phyloP scores from a whole-genome alignment of 1,284 basidiomycete genomes.

The Apiotrichum brassicae region DNA sequence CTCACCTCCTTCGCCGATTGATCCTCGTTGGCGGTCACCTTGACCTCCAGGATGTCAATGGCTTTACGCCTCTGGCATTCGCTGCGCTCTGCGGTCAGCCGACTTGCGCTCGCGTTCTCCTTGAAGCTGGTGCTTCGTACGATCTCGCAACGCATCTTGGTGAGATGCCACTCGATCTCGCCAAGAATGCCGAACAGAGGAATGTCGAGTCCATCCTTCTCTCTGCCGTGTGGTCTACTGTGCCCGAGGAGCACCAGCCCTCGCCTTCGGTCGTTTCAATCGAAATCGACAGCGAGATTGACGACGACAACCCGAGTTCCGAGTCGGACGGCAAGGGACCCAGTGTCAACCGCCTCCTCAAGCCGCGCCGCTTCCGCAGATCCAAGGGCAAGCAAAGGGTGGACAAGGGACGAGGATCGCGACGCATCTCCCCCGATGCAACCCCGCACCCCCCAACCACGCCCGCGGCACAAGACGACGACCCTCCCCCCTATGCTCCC shows the following conservation, averaged over 20 bases:
- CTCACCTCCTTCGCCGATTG: slow-evolving; percentile 65
- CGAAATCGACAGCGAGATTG: slow-evolving; percentile 29
- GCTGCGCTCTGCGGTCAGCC: slow-evolving; percentile 65
- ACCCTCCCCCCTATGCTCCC: slow-evolving; percentile 38
- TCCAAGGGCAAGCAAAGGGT: slow-evolving; percentile 16
- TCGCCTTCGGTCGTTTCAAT: slow-evolving; percentile 1
- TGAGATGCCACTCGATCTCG: slow-evolving; percentile 71
- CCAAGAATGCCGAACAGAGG: slow-evolving; percentile 54
- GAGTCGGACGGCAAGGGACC: slow-evolving; percentile 27
- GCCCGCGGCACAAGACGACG: slow-evolving; percentile 22
- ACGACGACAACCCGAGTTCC: slow-evolving; percentile 45
- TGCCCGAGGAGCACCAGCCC: slow-evolving; percentile 8
- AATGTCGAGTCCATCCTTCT: slow-evolving; percentile 48
- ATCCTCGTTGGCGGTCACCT: slow-evolving; percentile 67
- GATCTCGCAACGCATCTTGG: slow-evolving; percentile 71
- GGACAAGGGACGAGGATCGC: neutral
- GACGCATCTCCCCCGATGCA: slow-evolving; percentile 5
- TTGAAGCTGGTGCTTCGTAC: slow-evolving; percentile 71
- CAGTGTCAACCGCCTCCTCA: slow-evolving; percentile 9
- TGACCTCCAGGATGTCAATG: slow-evolving; percentile 80
- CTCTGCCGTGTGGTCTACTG: slow-evolving; percentile 40
- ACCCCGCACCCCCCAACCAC: slow-evolving; percentile 5
- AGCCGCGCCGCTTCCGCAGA: slow-evolving; percentile 7
- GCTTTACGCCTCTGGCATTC: slow-evolving; percentile 84
- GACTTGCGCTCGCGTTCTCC: slow-evolving; percentile 61